phyloP scores from a whole-genome alignment of 2,329 filamentous ascomycete species.

The Phialemoniopsis sp. region DNA sequence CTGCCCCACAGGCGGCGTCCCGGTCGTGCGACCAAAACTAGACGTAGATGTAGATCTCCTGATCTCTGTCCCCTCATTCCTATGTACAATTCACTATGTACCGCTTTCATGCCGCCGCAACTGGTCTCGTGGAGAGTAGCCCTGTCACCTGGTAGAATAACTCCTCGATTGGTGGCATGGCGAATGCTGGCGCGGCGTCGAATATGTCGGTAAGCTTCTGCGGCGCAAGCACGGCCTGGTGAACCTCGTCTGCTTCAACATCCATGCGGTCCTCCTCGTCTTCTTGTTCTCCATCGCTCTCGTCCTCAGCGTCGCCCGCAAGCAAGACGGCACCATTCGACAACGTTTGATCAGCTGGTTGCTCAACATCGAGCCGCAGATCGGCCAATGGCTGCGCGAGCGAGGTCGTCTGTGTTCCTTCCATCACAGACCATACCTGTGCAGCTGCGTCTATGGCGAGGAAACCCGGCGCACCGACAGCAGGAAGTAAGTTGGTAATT shows the following conservation, averaged over 20 bases:
- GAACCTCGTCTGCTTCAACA: constrained; percentile 22
- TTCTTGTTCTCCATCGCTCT: constrained; percentile 12
- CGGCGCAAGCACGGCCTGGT: constrained; percentile 59
- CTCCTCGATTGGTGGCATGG: constrained; percentile 68
- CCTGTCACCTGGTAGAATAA: constrained; percentile 70
- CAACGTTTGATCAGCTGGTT: constrained; percentile 3
- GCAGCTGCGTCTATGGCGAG: constrained; percentile 72
- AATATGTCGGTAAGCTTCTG: constrained; percentile 69
- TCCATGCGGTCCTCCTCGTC: constrained; percentile 19
- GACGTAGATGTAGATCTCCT: background rate
- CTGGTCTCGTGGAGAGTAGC: constrained; percentile 56
- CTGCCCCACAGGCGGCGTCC: background rate
- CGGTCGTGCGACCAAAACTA: too few relatives aligned
- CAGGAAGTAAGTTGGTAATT: constrained; percentile 64
- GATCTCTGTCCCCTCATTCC: background rate
- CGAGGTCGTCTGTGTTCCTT: constrained; percentile 51
- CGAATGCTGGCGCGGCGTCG: constrained; percentile 63
- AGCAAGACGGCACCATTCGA: constrained; percentile 14
- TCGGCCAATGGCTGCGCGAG: constrained; percentile 53
- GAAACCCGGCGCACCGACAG: constrained; percentile 64
- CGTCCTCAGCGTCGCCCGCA: constrained; percentile 25
- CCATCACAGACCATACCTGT: constrained; percentile 61
- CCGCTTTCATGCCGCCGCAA: constrained; percentile 13
- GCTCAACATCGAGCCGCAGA: constrained; percentile 36
- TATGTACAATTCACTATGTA: background rate